Conservation (phyloP, 2,329 filamentous ascomycete species). For the Magnaporthiopsis incrustans region DNA sequence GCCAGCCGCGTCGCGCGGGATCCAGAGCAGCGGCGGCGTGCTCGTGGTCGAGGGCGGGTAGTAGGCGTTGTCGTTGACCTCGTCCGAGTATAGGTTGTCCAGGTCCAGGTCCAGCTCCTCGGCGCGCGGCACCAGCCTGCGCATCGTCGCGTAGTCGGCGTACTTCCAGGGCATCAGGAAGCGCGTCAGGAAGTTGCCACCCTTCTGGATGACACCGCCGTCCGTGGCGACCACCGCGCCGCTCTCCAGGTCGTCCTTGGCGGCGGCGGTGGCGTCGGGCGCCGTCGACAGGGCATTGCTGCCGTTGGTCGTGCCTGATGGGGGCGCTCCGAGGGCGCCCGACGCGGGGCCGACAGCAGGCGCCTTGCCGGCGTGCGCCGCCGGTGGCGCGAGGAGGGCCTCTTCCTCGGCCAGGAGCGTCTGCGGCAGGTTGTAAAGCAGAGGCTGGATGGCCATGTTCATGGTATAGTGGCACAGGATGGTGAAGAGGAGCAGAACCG, state of each 20-base stretch:
- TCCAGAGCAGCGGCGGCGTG: slow-evolving; percentile 67
- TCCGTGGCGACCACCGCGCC: slow-evolving; percentile 11
- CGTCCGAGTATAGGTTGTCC: slow-evolving; percentile 50
- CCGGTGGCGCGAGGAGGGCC: slow-evolving; percentile 12
- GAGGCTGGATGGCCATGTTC: slow-evolving; percentile 63
- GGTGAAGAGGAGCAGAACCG: slow-evolving; percentile 66
- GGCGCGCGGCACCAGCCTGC: slow-evolving; percentile 57
- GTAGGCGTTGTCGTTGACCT: slow-evolving; percentile 61
- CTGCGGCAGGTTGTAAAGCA: slow-evolving; percentile 72
- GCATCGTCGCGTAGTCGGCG: slow-evolving; percentile 62
- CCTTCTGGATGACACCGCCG: slow-evolving; percentile 28
- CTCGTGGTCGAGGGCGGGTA: slow-evolving; percentile 62
- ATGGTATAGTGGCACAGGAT: slow-evolving; percentile 68
- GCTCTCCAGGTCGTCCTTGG: neutral
- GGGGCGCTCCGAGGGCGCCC: slow-evolving; percentile 9
- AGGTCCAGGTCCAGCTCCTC: slow-evolving; percentile 32
- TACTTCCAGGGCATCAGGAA: slow-evolving; percentile 76
- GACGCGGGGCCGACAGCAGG: slow-evolving; percentile 8
- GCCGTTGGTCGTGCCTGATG: slow-evolving; percentile 13
- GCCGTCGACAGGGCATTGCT: slow-evolving; percentile 13
- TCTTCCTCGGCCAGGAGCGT: slow-evolving; percentile 49
- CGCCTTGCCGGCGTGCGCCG: slow-evolving; percentile 16
- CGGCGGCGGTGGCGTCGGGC: neutral
- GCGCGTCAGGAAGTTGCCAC: slow-evolving; percentile 50
- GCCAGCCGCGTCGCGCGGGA: slow-evolving; percentile 66